These are phyloP conservation scores for Fonsecaea pedrosoi DNA, from an alignment of 2,329 filamentous ascomycete species.

Conservation along the genomic window DNA sequence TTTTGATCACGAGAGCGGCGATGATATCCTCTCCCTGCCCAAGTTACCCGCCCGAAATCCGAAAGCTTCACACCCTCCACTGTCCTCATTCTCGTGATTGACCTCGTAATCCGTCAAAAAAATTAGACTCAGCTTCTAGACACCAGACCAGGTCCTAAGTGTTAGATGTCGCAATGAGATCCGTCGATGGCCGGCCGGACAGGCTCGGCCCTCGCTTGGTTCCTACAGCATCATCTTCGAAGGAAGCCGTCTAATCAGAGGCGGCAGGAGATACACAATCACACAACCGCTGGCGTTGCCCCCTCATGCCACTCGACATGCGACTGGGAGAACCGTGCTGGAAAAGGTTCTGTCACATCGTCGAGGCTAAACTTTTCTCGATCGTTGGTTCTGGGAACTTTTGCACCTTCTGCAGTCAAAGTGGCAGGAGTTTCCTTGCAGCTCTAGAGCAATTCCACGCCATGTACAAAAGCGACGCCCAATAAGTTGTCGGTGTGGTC, in stretches of 20 bases:
- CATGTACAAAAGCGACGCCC: slow-evolving; percentile 9
- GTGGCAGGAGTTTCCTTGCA: slow-evolving; percentile 9
- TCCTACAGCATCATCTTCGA: slow-evolving; percentile 12
- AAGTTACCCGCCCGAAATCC: slow-evolving; percentile 15
- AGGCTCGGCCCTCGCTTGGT: slow-evolving; percentile 30
- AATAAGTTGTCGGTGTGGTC: slow-evolving; percentile 27
- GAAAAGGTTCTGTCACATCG: slow-evolving; percentile 7
- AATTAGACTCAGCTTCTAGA: slow-evolving; percentile 20
- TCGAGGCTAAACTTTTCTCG: slow-evolving; percentile 6
- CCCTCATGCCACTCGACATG: slow-evolving; percentile 27
- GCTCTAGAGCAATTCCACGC: slow-evolving; percentile 11
- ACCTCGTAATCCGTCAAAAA: slow-evolving; percentile 20
- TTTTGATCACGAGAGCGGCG: slow-evolving; percentile 17
- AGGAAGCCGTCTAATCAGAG: neutral
- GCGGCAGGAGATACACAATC: neutral
- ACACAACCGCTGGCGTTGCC: neutral
- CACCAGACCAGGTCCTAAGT: neutral
- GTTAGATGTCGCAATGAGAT: slow-evolving; percentile 3
- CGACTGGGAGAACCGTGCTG: slow-evolving; percentile 8
- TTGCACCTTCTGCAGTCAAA: slow-evolving; percentile 6
- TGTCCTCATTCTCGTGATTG: slow-evolving; percentile 15
- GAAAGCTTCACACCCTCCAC: slow-evolving; percentile 19
- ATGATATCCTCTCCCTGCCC: neutral
- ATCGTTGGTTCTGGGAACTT: neutral
- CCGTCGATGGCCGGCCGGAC: slow-evolving; percentile 25